Evolutionary conservation across 2,329 filamentous ascomycete species (phyloP).

Genomic region (Aspergillus ruber): DNA sequence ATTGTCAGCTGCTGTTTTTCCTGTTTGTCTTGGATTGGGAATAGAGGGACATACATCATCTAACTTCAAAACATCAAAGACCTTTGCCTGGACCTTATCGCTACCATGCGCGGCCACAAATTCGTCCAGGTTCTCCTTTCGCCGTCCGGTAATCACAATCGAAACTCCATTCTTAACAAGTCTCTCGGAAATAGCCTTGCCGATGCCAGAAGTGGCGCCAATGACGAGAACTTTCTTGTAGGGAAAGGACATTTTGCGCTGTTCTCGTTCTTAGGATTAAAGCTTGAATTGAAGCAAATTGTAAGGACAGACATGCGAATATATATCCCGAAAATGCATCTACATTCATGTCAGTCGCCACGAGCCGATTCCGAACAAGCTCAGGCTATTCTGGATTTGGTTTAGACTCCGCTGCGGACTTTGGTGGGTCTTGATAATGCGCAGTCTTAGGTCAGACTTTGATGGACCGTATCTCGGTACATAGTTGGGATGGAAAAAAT

Average conservation of each 20-base stretch:
- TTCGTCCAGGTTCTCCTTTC: conserved; percentile 46
- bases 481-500: no score
- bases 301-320: neutral
- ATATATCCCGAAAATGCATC: no score
- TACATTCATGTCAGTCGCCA: no score
- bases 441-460: no score
- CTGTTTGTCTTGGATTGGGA: neutral
- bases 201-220: conserved; percentile 44
- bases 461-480: no score
- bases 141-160: conserved; percentile 45
- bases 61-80: conserved; percentile 48
- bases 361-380: no score
- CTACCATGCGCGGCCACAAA: conserved; percentile 43
- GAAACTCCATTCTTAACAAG: conserved; percentile 43
- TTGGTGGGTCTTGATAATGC: neutral
- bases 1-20: neutral
- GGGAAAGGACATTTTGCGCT: conserved; percentile 33
- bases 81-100: conserved; percentile 40
- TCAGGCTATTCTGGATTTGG: neutral
- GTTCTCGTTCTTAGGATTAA: neutral
- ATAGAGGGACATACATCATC: conserved; percentile 30
- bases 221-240: conserved; percentile 51
- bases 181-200: conserved; percentile 45
- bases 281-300: neutral
- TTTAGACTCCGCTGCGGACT: neutral